phyloP scores from a whole-genome alignment of 1,284 basidiomycete species.

The Cryptococcus sp. region DNA sequence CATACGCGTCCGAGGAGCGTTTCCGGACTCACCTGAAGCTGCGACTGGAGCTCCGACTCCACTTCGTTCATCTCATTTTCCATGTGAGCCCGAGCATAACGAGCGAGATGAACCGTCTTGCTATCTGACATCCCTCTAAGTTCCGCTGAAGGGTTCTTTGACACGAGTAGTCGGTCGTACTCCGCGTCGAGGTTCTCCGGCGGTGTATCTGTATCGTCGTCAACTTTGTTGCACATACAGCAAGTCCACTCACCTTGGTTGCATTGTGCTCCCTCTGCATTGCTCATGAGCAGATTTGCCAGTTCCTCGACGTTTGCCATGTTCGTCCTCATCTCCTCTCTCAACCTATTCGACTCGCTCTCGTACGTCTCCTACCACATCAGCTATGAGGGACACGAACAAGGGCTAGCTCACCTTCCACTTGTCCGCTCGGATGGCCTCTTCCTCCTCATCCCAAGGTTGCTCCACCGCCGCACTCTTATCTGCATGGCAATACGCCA shows the following conservation, averaged over 20 bases:
- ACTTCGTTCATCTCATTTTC: conserved; percentile 53
- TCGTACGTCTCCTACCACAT: conserved; percentile 28
- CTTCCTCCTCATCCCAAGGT: conserved; percentile 66
- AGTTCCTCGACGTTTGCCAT: conserved; percentile 31
- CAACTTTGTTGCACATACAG: background rate
- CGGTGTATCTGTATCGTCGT: conserved; percentile 10
- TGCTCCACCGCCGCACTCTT: conserved; percentile 52
- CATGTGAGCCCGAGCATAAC: conserved; percentile 54
- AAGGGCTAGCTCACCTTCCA: conserved; percentile 59
- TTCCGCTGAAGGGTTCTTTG: conserved; percentile 39
- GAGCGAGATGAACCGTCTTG: conserved; percentile 62
- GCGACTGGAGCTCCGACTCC: conserved; percentile 59
- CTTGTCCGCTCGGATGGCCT: conserved; percentile 55
- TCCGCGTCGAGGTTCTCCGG: conserved; percentile 27
- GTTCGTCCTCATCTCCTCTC: conserved; percentile 27
- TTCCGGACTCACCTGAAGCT: conserved; percentile 56
- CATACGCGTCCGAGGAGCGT: no score
- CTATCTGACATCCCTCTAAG: conserved; percentile 44
- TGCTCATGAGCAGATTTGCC: conserved; percentile 12
- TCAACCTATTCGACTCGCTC: conserved; percentile 29
- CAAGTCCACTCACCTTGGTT: conserved; percentile 3
- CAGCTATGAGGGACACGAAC: background rate
- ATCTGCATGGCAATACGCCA: conserved; percentile 51
- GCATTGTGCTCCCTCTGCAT: conserved; percentile 19
- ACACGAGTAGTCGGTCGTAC: conserved; percentile 35